Evolutionary conservation across 495 filamentous ascomycete genomes (phyloP), one percentile per base, ranked within the genome.

Genomic region (Penicillium chermesinum): DNA sequence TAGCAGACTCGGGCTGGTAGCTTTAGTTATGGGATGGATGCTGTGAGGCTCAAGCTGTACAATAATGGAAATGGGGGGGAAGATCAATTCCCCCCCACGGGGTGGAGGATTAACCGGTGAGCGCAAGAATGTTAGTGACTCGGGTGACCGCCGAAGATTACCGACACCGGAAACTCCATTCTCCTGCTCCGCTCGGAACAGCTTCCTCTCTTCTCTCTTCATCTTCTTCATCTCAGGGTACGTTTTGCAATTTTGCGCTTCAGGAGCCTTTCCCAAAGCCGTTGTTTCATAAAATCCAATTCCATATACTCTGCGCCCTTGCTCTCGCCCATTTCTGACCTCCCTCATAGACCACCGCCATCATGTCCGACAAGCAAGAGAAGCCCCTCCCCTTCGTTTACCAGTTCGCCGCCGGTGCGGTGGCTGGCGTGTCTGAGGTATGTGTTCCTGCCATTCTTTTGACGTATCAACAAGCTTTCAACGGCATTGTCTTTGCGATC

Each of bases 381-480:
- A 80, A 88, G 65, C 86, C 88, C 32, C 77, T 93, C 48, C 86
- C 87, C 40, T 93, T 93, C 69, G 67, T 81, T 38, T 93, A 90
- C 78, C 87, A 91, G 71, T 91, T 93, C 70, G 80, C 81, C 51
- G 88, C 88, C 48, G 87, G 87, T 80, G 89, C 90, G 52, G 82
- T 95, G 56, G 89, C 89, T 57, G 89, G 89, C 75, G 88, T 95
- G 41, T 93, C 88, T 52, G 89, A 95, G 79, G 88, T 87, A 72
- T 74, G 85, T 38, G 0, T 30, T 36, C 12, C 2, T 38, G 19
- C 27, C 14, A 33, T n/a, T n/a, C 30, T 33, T 13, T 33, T 33
- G 30, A 7, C 30, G 7, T 7, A 33, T 13, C 13, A 6, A 15
- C 7, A 6, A 8, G 35, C 14, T n/a, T 5, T 5, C 10, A 15